Evolutionary conservation across 2,329 filamentous ascomycete genomes (phyloP).

Genomic region (Paracoccidioides brasiliensis): DNA sequence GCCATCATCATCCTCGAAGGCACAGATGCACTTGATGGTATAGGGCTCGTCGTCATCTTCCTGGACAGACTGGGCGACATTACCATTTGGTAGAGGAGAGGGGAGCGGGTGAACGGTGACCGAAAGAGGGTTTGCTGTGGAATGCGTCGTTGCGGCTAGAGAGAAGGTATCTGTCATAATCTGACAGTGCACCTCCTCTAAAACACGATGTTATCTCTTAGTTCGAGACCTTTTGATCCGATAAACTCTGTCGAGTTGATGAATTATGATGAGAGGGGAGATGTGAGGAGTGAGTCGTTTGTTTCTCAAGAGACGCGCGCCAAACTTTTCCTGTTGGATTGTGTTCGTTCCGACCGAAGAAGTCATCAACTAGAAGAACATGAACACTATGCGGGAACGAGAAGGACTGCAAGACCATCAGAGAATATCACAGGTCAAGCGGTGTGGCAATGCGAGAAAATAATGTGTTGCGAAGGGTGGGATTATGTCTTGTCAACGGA

Average conservation of each 20-base stretch:
- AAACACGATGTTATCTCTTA: constrained; percentile 5
- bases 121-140: constrained; percentile 34
- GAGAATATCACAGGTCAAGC: background rate
- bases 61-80: constrained; percentile 28
- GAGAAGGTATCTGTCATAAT: constrained; percentile 44
- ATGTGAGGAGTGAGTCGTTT: background rate
- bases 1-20: constrained; percentile 87
- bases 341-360: constrained; percentile 3
- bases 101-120: constrained; percentile 31
- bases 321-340: background rate
- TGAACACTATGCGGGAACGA: background rate
- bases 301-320: background rate
- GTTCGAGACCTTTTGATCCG: background rate
- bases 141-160: constrained; percentile 34
- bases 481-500: background rate
- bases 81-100: constrained; percentile 31
- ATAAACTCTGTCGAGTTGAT: background rate
- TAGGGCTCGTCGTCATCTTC: constrained; percentile 44
- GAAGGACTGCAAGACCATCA: background rate
- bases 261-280: background rate
- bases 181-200: constrained; percentile 37
- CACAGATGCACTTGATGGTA: constrained; percentile 96
- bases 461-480: background rate
- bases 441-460: background rate
- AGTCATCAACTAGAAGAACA: background rate